These are phyloP conservation scores for Emericellopsis cladophorae DNA, from an alignment of 2,329 filamentous ascomycete genomes.

Conservation along the genomic window DNA sequence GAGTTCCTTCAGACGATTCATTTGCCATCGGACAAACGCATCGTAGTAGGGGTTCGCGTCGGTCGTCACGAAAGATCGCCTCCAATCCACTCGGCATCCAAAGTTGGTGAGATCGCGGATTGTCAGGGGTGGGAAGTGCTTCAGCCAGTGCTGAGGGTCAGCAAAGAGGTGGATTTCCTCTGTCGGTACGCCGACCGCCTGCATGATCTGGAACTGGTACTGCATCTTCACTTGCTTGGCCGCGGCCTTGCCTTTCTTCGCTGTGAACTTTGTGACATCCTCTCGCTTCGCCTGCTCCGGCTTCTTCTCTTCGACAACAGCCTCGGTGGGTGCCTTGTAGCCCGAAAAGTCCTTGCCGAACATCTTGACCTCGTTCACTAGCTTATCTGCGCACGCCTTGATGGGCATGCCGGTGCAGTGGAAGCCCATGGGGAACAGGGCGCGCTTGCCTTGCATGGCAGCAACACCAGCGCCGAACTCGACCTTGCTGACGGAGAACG, in stretches of 20 bases:
- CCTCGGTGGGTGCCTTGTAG: conserved; percentile 51
- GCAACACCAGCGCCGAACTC: conserved; percentile 78
- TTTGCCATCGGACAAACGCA: conserved; percentile 91
- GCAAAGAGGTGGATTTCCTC: conserved; percentile 91
- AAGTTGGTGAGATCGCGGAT: conserved; percentile 71
- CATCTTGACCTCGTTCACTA: conserved; percentile 75
- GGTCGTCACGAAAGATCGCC: conserved; percentile 84
- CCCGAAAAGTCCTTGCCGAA: conserved; percentile 80
- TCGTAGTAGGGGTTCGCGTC: conserved; percentile 97
- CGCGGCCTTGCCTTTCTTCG: conserved; percentile 84
- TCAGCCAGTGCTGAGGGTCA: conserved; percentile 82
- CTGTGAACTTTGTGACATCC: conserved; percentile 81
- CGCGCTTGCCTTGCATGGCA: conserved; percentile 79
- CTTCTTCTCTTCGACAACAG: conserved; percentile 34
- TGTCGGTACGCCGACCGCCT: conserved; percentile 73
- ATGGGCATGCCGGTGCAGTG: conserved; percentile 94
- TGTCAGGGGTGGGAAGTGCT: conserved; percentile 57
- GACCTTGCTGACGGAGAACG: conserved; percentile 83
- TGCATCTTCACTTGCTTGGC: conserved; percentile 88
- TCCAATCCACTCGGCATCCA: conserved; percentile 84
- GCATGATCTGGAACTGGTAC: conserved; percentile 94
- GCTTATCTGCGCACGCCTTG: conserved; percentile 93
- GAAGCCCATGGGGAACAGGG: conserved; percentile 84
- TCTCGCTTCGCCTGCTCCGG: conserved; percentile 53
- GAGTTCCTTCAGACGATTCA: conserved; percentile 80